Evolutionary conservation across 2,329 filamentous ascomycete species (phyloP).

Genomic region (Cyphellophora attinorum): DNA sequence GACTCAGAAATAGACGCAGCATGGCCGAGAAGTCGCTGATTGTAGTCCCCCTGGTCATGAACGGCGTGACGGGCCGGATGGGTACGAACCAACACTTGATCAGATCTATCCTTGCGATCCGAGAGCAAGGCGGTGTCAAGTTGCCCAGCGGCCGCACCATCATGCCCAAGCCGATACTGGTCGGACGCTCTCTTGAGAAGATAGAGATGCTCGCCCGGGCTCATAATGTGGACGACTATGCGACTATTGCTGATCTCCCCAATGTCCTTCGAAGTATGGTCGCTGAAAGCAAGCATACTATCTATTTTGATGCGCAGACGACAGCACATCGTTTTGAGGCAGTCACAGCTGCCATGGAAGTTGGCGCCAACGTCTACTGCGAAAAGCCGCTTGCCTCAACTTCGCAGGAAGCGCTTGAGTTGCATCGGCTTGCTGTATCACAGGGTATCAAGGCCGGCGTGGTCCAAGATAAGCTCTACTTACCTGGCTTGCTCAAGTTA

Average conservation of each 20-base stretch:
- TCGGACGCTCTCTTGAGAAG: constrained; percentile 1
- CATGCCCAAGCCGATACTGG: constrained; percentile 3
- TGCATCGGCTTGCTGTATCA: not conserved
- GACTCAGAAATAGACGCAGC: too few relatives aligned
- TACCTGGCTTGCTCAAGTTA: constrained; percentile 3
- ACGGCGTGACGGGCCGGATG: constrained; percentile 5
- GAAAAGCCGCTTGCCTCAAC: constrained; percentile 1
- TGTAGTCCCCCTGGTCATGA: constrained; percentile 3
- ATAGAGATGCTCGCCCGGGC: not conserved
- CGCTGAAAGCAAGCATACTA: not conserved
- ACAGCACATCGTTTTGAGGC: constrained; percentile 2
- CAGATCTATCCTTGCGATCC: constrained; percentile 2
- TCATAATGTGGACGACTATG: not conserved
- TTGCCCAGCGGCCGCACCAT: not conserved
- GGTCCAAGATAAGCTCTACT: constrained; percentile 4
- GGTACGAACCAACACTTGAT: constrained; percentile 5
- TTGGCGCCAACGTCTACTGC: constrained; percentile 2
- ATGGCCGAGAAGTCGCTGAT: too few relatives aligned
- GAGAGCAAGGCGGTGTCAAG: constrained; percentile 1
- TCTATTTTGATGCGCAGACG: constrained; percentile 3
- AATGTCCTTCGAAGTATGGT: not conserved
- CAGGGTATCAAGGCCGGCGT: constrained; percentile 2
- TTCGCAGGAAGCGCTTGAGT: not conserved
- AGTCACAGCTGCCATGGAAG: constrained; percentile 2
- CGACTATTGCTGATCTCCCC: constrained; percentile 1